Conservation (phyloP, 2,329 filamentous ascomycete species). For the Orbilia quercus region DNA sequence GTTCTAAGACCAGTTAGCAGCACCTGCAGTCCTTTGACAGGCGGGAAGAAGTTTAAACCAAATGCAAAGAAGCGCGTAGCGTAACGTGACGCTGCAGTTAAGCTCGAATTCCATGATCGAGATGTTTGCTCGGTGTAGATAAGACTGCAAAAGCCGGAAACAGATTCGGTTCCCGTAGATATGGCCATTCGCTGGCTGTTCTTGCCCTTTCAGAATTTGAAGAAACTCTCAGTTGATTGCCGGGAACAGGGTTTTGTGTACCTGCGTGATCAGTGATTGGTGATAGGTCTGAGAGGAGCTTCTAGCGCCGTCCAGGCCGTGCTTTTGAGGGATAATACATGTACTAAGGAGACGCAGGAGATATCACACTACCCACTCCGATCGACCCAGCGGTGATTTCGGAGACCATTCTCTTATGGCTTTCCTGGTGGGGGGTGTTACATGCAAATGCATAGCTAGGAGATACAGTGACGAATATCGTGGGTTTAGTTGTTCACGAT, state of each 20-base stretch:
- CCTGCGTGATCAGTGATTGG: conserved; percentile 5
- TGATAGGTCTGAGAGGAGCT: conserved; percentile 20
- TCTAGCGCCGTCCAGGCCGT: conserved; percentile 40
- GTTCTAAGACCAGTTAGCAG: conserved; percentile 3
- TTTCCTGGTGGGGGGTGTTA: background rate
- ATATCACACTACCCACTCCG: conserved; percentile 32
- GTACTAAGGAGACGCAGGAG: conserved; percentile 34
- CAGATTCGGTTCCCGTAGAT: background rate
- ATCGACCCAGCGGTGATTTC: conserved; percentile 19
- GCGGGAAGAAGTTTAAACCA: conserved; percentile 35
- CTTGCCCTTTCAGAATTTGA: background rate
- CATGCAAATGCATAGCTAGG: background rate
- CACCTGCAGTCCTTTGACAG: conserved; percentile 25
- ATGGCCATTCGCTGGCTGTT: conserved; percentile 6
- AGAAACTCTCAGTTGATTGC: conserved; percentile 7
- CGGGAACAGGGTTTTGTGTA: conserved; percentile 22
- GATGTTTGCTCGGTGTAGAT: conserved; percentile 8
- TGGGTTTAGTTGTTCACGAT: conserved; percentile 17
- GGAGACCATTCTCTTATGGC: background rate
- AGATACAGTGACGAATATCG: background rate
- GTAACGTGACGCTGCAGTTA: conserved; percentile 45
- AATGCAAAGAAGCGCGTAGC: conserved; percentile 35
- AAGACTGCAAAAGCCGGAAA: background rate
- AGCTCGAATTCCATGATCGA: conserved; percentile 13
- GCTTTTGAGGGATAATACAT: conserved; percentile 40